phyloP scores from a whole-genome alignment of 139 green algal genomes.

The Klebsormidium nitens region DNA sequence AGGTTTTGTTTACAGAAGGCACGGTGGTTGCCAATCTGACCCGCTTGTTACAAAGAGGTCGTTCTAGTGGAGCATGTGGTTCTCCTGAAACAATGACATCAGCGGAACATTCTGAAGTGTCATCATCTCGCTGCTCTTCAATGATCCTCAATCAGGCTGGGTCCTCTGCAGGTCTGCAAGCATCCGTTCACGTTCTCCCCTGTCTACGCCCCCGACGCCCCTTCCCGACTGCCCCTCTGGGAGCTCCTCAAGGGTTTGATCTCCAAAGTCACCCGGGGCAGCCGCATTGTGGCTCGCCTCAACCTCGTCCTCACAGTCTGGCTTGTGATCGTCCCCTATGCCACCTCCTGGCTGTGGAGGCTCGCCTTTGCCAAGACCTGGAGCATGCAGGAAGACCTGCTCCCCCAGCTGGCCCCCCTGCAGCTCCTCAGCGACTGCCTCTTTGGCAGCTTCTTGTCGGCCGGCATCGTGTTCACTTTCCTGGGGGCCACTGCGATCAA shows the following conservation, averaged over 20 bases:
- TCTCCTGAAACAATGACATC: neutral
- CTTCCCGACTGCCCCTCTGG: constrained; percentile 35
- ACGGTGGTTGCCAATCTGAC: neutral
- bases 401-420: constrained; percentile 16
- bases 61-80: neutral
- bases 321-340: constrained; percentile 51
- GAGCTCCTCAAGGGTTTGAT: constrained; percentile 49
- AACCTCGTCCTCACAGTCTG: constrained; percentile 49
- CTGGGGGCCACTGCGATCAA: constrained; percentile 31
- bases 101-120: neutral
- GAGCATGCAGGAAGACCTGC: neutral
- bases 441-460: constrained; percentile 47
- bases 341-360: constrained; percentile 50
- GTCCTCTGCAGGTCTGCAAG: constrained; percentile 49
- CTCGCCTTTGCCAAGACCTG: constrained; percentile 40
- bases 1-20: neutral
- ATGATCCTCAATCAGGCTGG: neutral
- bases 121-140: constrained; percentile 1
- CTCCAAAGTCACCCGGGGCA: neutral
- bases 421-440: constrained; percentile 52
- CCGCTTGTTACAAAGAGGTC: neutral
- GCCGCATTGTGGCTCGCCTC: constrained; percentile 35
- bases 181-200: constrained; percentile 57
- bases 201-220: constrained; percentile 53
- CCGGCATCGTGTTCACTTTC: constrained; percentile 40